These are phyloP conservation scores for Cicer pinnatifidum DNA, from an alignment of 306 rosid species.

Conservation along the genomic window DNA sequence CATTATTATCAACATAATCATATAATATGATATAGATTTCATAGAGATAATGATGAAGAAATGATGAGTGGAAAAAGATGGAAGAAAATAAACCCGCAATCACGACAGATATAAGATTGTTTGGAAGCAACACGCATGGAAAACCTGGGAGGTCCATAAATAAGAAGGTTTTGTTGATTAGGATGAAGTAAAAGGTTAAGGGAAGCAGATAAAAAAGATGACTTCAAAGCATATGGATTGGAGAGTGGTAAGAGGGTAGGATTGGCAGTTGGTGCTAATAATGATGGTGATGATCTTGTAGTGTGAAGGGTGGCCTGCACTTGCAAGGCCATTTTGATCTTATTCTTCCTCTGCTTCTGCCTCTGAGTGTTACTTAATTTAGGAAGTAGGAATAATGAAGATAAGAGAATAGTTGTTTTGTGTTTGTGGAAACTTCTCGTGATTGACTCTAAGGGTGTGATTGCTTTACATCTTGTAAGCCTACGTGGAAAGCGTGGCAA, in stretches of 20 bases:
- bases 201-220: constrained; percentile 64
- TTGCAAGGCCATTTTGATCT: constrained; percentile 57
- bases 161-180: constrained; percentile 38
- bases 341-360: background rate
- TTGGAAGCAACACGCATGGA: constrained; percentile 92
- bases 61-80: background rate
- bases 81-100: constrained; percentile 75
- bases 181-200: constrained; percentile 50
- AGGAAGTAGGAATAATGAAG: constrained; percentile 21
- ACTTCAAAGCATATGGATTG: constrained; percentile 52
- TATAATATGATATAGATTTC: background rate
- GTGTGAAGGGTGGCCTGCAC: constrained; percentile 45
- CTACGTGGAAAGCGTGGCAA: constrained; percentile 50
- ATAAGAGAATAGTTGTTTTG: constrained; percentile 44
- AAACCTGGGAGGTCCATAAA: constrained; percentile 58
- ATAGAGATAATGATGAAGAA: background rate
- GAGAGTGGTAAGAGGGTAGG: constrained; percentile 41
- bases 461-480: constrained; percentile 31
- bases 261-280: constrained; percentile 40
- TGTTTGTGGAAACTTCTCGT: constrained; percentile 22
- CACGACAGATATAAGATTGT: constrained; percentile 87
- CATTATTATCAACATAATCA: constrained; percentile 29
- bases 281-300: constrained; percentile 43
- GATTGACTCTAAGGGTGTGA: constrained; percentile 23
- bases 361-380: background rate